Conservation (phyloP, 257 asterid species). For the Striga asiatica region DNA sequence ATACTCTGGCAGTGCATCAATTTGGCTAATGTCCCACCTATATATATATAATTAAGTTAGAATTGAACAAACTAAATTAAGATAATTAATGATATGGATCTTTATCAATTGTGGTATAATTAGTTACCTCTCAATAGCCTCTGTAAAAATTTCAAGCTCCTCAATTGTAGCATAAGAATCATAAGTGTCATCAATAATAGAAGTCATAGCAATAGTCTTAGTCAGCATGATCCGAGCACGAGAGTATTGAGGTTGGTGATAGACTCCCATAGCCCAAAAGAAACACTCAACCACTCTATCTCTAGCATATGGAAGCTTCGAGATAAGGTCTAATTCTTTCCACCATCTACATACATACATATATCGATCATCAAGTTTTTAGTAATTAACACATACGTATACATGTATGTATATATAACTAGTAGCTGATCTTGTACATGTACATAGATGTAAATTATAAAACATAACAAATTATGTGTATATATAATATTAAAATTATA, state of each 20-base stretch:
- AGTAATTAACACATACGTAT: background rate
- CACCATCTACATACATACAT: slow-evolving; percentile 15
- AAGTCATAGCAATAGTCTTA: slow-evolving; percentile 25
- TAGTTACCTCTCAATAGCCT: slow-evolving; percentile 25
- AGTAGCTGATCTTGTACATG: no score
- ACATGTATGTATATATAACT: background rate
- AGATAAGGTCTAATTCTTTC: slow-evolving; percentile 20
- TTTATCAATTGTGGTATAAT: no score
- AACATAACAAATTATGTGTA: no score
- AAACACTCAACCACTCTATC: slow-evolving; percentile 31
- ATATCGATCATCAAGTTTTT: background rate
- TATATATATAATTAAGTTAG: background rate
- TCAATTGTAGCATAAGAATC: slow-evolving; percentile 27
- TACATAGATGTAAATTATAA: no score
- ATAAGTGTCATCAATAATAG: slow-evolving; percentile 27
- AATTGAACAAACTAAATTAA: no score
- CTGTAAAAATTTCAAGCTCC: slow-evolving; percentile 25
- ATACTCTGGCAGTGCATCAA: slow-evolving; percentile 25
- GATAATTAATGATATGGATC: no score
- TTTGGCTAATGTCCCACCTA: slow-evolving; percentile 33
- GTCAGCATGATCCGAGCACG: slow-evolving; percentile 24
- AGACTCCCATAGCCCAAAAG: slow-evolving; percentile 31
- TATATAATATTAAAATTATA: no score
- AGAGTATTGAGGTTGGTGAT: slow-evolving; percentile 28
- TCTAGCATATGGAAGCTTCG: slow-evolving; percentile 17